A percentile compares a stretch with the other conserved stretches of the same genome.
Evolutionary conservation across 306 rosid genomes (phyloP).

Genomic region (Rosa multiflora): DNA sequence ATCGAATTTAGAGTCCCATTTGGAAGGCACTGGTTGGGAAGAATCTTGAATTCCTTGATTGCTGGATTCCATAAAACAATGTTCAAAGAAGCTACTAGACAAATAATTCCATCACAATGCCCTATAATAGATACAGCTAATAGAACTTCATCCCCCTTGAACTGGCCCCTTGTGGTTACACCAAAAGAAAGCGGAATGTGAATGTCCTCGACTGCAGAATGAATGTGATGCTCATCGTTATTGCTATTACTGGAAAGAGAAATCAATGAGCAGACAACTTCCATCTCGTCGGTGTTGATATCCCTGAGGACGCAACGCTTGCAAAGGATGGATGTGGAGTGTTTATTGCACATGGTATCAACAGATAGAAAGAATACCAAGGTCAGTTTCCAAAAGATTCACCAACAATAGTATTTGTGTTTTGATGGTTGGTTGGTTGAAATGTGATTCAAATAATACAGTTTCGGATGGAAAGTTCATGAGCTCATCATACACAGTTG

Average conservation of each 20-base stretch:
- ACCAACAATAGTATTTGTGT: too few species aligned
- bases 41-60: not conserved
- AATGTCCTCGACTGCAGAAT: not conserved
- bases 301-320: not conserved
- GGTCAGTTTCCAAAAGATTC: too few species aligned
- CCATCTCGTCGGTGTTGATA: not conserved
- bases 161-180: not conserved
- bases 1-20: not conserved
- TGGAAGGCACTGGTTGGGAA: not conserved
- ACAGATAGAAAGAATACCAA: not conserved
- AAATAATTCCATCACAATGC: slow-evolving; percentile 6
- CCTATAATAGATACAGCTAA: not conserved
- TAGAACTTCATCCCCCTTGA: too few species aligned
- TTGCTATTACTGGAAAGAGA: not conserved
- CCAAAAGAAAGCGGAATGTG: not conserved
- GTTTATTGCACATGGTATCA: not conserved
- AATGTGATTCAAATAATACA: not conserved
- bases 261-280: not conserved
- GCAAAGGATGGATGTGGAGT: not conserved
- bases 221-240: not conserved
- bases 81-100: not conserved
- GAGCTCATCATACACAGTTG: not conserved
- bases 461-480: not conserved
- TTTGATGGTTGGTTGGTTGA: not conserved
- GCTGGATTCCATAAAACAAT: slow-evolving; percentile 11